Conservation (phyloP, 164 flowering plant genomes). For the Chimonanthus salicifolius region DNA sequence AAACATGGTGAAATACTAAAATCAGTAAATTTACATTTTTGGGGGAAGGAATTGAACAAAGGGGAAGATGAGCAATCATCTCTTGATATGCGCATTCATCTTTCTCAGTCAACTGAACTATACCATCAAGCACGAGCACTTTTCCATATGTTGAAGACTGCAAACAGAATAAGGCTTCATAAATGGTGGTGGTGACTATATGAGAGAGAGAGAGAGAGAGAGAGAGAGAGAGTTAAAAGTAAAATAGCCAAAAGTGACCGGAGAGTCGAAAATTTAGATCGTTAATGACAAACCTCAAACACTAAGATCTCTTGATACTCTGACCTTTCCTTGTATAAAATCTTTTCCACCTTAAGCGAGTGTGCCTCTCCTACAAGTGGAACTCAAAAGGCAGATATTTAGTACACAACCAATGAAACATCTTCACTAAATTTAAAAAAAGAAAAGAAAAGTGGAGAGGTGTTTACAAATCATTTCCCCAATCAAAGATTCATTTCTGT, state of each 20-base stretch:
- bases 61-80: conserved; percentile 96
- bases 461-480: not conserved
- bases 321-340: conserved; percentile 65
- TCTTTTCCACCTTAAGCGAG: conserved; percentile 73
- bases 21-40: conserved; percentile 46
- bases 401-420: not conserved
- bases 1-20: not conserved
- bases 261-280: not conserved
- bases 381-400: not conserved
- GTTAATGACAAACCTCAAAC: conserved; percentile 61
- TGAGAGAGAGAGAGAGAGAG: not conserved
- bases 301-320: conserved; percentile 86
- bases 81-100: conserved; percentile 99
- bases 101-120: conserved; percentile 93
- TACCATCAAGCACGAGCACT: conserved; percentile 97
- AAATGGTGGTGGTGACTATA: too few relatives aligned
- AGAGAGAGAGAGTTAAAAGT: not conserved
- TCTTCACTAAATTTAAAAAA: not conserved
- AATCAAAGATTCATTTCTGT: not conserved
- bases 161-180: conserved; percentile 13
- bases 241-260: not conserved
- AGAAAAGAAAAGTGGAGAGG: not conserved
- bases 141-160: conserved; percentile 87
- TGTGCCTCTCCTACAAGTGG: conserved; percentile 83
- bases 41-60: conserved; percentile 89